These are phyloP conservation scores for Ophiostoma triangulosporum DNA, from an alignment of 2,329 filamentous ascomycete species.

Conservation along the genomic window DNA sequence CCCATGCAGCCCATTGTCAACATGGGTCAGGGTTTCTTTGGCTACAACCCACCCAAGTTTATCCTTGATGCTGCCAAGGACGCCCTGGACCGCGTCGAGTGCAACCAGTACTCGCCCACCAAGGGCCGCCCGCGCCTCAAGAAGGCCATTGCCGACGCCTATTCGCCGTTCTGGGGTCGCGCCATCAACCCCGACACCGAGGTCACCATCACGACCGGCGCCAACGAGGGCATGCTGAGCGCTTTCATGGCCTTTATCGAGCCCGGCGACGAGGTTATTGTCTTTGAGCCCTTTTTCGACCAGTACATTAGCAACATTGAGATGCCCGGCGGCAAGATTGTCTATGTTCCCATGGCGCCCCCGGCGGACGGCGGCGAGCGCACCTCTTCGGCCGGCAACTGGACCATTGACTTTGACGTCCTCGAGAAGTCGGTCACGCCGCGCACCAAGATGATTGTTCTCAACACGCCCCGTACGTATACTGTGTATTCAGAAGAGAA, in stretches of 20 bases:
- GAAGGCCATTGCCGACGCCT: conserved; percentile 86
- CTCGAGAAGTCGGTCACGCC: conserved; percentile 70
- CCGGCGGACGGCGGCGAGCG: conserved; percentile 64
- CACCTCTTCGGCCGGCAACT: conserved; percentile 76
- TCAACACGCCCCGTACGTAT: conserved; percentile 50
- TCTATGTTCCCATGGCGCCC: conserved; percentile 90
- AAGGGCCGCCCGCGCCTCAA: conserved; percentile 83
- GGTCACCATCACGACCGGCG: conserved; percentile 85
- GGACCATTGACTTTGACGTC: conserved; percentile 74
- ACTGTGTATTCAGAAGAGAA: not conserved
- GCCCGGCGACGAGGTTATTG: conserved; percentile 85
- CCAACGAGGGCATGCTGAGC: conserved; percentile 87
- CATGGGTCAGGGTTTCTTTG: conserved; percentile 57
- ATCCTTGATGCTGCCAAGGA: conserved; percentile 84
- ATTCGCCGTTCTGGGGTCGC: conserved; percentile 77
- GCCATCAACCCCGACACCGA: conserved; percentile 78
- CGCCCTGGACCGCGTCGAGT: conserved; percentile 81
- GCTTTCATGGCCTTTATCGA: conserved; percentile 98
- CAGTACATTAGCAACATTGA: conserved; percentile 99
- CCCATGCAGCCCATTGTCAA: conserved; percentile 39
- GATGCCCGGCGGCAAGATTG: conserved; percentile 90
- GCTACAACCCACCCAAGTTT: conserved; percentile 88
- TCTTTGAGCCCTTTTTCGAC: conserved; percentile 98
- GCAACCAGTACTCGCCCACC: conserved; percentile 97
- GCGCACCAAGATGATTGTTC: conserved; percentile 90